A percentile compares a stretch with the other conserved stretches of the same genome.
phyloP scores from a whole-genome alignment of 2,329 filamentous ascomycete species.

The Colletotrichum sp. region DNA sequence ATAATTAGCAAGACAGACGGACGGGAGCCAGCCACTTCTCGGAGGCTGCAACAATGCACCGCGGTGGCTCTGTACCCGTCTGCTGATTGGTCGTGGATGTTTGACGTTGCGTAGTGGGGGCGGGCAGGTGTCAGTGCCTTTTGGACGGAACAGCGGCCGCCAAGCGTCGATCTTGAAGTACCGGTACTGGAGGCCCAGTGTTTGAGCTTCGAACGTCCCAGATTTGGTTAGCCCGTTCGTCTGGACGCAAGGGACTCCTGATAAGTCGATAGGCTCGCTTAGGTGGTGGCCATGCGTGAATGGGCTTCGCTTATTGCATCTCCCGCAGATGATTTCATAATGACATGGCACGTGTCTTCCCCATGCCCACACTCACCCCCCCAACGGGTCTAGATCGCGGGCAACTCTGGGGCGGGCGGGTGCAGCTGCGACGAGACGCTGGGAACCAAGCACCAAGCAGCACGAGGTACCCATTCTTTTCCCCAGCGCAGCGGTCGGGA shows the following conservation, averaged over 20 bases:
- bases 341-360: slow-evolving; percentile 11
- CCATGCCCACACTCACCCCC: neutral
- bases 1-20: neutral
- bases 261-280: neutral
- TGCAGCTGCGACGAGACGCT: neutral
- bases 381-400: neutral
- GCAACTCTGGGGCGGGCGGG: neutral
- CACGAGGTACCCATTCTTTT: neutral
- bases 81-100: slow-evolving; percentile 10
- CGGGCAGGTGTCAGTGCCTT: neutral
- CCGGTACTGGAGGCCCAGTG: neutral
- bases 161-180: slow-evolving; percentile 10
- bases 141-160: neutral
- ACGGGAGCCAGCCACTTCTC: slow-evolving; percentile 9
- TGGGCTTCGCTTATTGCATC: neutral
- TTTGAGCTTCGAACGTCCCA: neutral
- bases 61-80: neutral
- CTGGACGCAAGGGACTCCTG: neutral
- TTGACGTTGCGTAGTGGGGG: slow-evolving; percentile 5
- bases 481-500: neutral
- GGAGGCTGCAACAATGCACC: slow-evolving; percentile 9
- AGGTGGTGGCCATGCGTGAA: neutral
- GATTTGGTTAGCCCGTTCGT: neutral
- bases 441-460: neutral
- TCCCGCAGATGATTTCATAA: neutral